These are phyloP conservation scores for Pezicula neosporulosa DNA, from an alignment of 2,329 filamentous ascomycete genomes.

Conservation along the genomic window DNA sequence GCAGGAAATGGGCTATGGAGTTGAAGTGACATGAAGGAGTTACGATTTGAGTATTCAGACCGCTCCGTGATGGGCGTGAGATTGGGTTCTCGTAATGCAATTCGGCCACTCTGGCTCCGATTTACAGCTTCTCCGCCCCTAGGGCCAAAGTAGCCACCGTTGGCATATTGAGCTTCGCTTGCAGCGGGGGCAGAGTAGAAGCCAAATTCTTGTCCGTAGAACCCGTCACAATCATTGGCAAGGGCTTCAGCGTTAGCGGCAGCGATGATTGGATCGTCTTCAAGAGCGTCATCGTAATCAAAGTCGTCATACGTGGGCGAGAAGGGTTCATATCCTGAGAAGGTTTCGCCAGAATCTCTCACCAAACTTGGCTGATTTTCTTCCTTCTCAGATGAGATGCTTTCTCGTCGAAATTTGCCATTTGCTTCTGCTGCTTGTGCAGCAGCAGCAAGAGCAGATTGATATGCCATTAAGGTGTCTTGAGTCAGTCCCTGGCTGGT, in stretches of 20 bases:
- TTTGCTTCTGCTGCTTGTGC: constrained; percentile 72
- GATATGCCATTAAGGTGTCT: constrained; percentile 67
- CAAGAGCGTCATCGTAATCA: constrained; percentile 60
- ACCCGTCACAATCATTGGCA: constrained; percentile 87
- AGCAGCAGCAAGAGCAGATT: constrained; percentile 79
- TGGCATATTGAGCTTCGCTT: constrained; percentile 51
- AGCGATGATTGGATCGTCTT: constrained; percentile 89
- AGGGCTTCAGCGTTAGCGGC: constrained; percentile 92
- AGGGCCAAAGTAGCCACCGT: constrained; percentile 87
- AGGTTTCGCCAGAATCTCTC: constrained; percentile 34
- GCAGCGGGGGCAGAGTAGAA: constrained; percentile 72
- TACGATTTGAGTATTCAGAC: constrained; percentile 93
- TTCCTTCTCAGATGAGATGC: constrained; percentile 20
- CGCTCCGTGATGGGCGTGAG: constrained; percentile 94
- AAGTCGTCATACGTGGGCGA: constrained; percentile 38
- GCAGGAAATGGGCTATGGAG: constrained; percentile 43
- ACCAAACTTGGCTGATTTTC: constrained; percentile 32
- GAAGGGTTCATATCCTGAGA: constrained; percentile 29
- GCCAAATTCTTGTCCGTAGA: constrained; percentile 94
- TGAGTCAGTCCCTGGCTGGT: constrained; percentile 40
- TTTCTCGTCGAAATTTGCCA: constrained; percentile 67
- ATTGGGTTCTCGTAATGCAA: constrained; percentile 80
- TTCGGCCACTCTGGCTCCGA: constrained; percentile 69
- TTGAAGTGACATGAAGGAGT: constrained; percentile 66
- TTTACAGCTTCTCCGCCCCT: constrained; percentile 57